Conservation (phyloP, 176 grass and related monocot species). For the Eleusine coracana region DNA sequence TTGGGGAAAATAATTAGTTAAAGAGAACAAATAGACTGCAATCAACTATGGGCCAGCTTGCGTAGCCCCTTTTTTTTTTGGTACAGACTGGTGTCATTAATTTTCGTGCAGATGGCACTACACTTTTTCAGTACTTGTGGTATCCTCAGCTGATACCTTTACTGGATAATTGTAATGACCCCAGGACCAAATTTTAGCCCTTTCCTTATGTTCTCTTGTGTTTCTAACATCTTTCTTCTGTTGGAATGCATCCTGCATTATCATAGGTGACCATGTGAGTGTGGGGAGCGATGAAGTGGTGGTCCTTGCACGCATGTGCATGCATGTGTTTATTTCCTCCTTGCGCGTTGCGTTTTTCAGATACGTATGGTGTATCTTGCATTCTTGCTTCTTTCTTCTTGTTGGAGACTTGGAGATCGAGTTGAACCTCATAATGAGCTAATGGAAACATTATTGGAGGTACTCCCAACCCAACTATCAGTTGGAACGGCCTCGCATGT, state of each 20-base stretch:
- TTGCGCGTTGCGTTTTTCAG: constrained; percentile 35
- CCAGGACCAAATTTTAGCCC: constrained; percentile 27
- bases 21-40: neutral
- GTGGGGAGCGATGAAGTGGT: constrained; percentile 42
- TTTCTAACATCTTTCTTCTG: constrained; percentile 24
- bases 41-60: constrained; percentile 2
- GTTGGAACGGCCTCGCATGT: constrained; percentile 30
- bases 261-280: constrained; percentile 51
- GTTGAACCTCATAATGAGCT: constrained; percentile 31
- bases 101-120: constrained; percentile 19
- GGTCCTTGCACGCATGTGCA: constrained; percentile 55
- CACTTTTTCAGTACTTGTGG: constrained; percentile 29
- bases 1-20: neutral
- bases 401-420: constrained; percentile 34
- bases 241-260: constrained; percentile 42
- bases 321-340: constrained; percentile 41
- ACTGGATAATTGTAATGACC: constrained; percentile 25
- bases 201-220: constrained; percentile 41
- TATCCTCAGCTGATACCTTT: constrained; percentile 32
- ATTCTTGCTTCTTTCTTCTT: constrained; percentile 37
- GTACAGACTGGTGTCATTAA: neutral
- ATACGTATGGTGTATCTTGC: constrained; percentile 37
- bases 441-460: constrained; percentile 31
- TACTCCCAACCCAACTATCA: constrained; percentile 31
- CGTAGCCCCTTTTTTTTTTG: constrained; percentile 8